These are phyloP conservation scores for Tricholoma sp. DNA, from an alignment of 768 basidiomycete species.

Conservation along the genomic window DNA sequence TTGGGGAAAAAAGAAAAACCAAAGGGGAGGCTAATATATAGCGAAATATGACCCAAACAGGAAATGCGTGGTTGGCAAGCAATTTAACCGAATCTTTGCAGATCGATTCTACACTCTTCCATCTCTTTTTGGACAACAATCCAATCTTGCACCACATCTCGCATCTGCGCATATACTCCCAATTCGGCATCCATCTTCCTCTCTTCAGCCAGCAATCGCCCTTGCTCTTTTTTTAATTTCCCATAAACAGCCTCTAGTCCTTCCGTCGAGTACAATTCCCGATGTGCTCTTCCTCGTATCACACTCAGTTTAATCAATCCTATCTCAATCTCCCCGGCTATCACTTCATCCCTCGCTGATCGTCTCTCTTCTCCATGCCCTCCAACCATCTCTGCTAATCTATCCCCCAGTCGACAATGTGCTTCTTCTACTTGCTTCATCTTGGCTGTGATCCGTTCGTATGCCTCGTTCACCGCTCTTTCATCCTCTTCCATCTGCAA, in stretches of 20 bases:
- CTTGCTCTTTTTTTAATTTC: slow-evolving; percentile 35
- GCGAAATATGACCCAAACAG: background rate
- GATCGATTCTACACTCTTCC: slow-evolving; percentile 45
- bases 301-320: slow-evolving; percentile 44
- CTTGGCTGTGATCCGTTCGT: too few species aligned
- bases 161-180: slow-evolving; percentile 44
- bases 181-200: slow-evolving; percentile 34
- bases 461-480: too few species aligned
- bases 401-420: too few species aligned
- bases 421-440: too few species aligned
- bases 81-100: slow-evolving; percentile 47
- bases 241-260: slow-evolving; percentile 28
- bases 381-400: too few species aligned
- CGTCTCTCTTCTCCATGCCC: too few species aligned
- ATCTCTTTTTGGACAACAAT: slow-evolving; percentile 40
- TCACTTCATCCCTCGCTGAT: too few species aligned
- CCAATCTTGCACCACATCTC: slow-evolving; percentile 46
- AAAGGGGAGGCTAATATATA: background rate
- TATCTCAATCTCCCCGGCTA: too few species aligned
- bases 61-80: slow-evolving; percentile 10
- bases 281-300: slow-evolving; percentile 33
- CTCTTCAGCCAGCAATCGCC: too few species aligned
- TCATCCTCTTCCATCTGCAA: too few species aligned
- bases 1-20: slow-evolving; percentile 11
- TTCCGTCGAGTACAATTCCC: slow-evolving; percentile 34